Evolutionary conservation across 805 yeast genomes (phyloP), one percentile per base, ranked within the genome.

Genomic region (Kluyveromyces lactis): DNA sequence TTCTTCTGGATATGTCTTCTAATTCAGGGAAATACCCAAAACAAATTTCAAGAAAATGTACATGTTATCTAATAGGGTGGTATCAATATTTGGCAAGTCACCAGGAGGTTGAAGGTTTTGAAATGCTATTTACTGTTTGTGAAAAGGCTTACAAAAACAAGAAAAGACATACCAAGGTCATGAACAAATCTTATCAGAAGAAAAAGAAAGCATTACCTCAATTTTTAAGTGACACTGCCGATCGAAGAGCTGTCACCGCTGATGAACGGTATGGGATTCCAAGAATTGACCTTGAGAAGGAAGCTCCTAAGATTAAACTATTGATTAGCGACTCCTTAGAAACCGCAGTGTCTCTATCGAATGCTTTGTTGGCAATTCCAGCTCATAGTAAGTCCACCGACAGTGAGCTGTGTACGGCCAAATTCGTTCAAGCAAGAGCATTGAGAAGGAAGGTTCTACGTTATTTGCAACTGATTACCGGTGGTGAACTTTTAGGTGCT

Each of bases 401-500:
- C 39, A 77, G 83, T 47, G 62, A 66, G 16, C 69, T 69, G 36
- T 77, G 82, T 9, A 71, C 77, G n/a, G 66, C 66, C 19, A 73
- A 75, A 40, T 90, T 90, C 55, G 81, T 85, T 42, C 71, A 77
- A 58, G 83, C 94, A 51, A 73, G 90, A 44, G 65, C 72, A 6
- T 72, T 83, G 38, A 75, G 98, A 57, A 72, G 95, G 43, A 79
- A 77, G 51, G 77, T 92, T 12, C 67, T 92, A 47, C 67, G 86
- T 45, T 87, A 87, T 56, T 69, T 92, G 48, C 97, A 92, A 62
- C 69, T 76, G 38, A 86, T 87, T 30, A 82, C 85, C 31, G 79
- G 78, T 42, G 97, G 89, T 46, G 95, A 86, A 52, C 82, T 78
- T 45, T 63, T 92, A 46, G 97, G 97, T n/a, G 73, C 86, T 32